Percentiles rank a stretch among this genome's conserved stretches.
Conservation (phyloP, 306 rosid genomes). For the Sicyos baderoa region DNA sequence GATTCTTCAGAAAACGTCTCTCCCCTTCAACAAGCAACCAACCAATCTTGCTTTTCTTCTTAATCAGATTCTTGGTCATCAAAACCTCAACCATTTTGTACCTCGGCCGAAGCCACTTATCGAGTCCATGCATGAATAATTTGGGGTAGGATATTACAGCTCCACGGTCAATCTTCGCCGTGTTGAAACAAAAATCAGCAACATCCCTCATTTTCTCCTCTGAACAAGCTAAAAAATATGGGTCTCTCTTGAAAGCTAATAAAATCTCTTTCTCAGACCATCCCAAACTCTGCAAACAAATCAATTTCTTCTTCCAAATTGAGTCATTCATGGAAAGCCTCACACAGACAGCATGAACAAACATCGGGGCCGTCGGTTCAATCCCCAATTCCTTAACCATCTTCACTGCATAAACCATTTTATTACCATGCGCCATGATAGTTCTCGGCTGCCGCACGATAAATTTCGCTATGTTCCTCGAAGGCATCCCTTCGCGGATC, state of each 20-base stretch:
- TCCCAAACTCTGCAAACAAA: constrained; percentile 22
- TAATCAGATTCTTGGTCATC: constrained; percentile 6
- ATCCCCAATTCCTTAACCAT: no score
- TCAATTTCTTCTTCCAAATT: constrained; percentile 17
- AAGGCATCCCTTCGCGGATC: no score
- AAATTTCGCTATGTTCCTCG: no score
- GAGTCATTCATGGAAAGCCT: constrained; percentile 5
- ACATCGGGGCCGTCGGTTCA: no score
- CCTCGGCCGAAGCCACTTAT: constrained; percentile 15
- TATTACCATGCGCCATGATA: no score
- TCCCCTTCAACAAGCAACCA: background rate
- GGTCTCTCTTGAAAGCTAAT: background rate
- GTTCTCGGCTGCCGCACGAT: no score
- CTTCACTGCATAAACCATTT: no score
- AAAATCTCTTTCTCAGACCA: constrained; percentile 22
- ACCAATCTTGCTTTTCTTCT: constrained; percentile 3
- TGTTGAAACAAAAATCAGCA: constrained; percentile 20
- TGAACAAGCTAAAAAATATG: constrained; percentile 16
- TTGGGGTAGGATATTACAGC: constrained; percentile 5
- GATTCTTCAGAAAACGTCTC: background rate
- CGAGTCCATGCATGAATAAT: constrained; percentile 4
- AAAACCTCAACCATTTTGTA: constrained; percentile 21
- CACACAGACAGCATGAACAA: no score
- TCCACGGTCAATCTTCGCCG: constrained; percentile 13
- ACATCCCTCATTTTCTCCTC: constrained; percentile 18